Conservation (phyloP, 1,284 basidiomycete species). For the Xerocomus amazonicus region DNA sequence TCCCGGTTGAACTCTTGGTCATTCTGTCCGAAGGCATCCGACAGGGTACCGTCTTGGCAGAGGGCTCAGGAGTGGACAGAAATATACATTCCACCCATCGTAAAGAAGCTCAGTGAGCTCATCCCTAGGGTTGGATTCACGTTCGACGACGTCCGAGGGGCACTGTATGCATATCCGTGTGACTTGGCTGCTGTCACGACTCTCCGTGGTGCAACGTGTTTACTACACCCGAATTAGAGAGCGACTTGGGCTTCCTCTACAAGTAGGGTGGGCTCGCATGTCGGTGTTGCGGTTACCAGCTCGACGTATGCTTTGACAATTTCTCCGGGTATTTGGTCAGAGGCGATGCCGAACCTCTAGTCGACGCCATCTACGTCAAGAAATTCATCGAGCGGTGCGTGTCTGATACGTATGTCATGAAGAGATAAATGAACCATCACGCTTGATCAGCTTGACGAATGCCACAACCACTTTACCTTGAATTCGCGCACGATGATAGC, state of each 20-base stretch:
- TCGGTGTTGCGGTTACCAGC: slow-evolving; percentile 33
- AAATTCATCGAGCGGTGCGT: slow-evolving; percentile 42
- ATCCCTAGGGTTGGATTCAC: slow-evolving; percentile 35
- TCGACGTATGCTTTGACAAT: slow-evolving; percentile 41
- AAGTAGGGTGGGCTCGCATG: neutral
- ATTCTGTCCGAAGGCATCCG: slow-evolving; percentile 31
- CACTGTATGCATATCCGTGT: slow-evolving; percentile 46
- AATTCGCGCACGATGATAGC: slow-evolving; percentile 48
- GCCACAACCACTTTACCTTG: slow-evolving; percentile 38
- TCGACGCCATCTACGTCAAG: slow-evolving; percentile 42
- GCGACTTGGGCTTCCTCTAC: slow-evolving; percentile 22
- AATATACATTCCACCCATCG: slow-evolving; percentile 40
- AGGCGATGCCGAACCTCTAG: slow-evolving; percentile 35
- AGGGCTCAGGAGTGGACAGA: slow-evolving; percentile 35
- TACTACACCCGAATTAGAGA: slow-evolving; percentile 35
- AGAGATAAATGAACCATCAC: neutral
- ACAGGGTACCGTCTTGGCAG: slow-evolving; percentile 15
- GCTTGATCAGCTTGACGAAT: slow-evolving; percentile 35
- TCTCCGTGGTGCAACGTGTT: slow-evolving; percentile 46
- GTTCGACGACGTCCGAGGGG: slow-evolving; percentile 38
- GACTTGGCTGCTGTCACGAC: slow-evolving; percentile 38
- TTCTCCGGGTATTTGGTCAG: slow-evolving; percentile 40
- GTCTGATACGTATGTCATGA: slow-evolving; percentile 20
- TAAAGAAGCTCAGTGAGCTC: slow-evolving; percentile 35
- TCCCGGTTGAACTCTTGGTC: slow-evolving; percentile 45